Evolutionary conservation across 2,329 filamentous ascomycete species (phyloP).

Genomic region (Rutstroemia sp.): DNA sequence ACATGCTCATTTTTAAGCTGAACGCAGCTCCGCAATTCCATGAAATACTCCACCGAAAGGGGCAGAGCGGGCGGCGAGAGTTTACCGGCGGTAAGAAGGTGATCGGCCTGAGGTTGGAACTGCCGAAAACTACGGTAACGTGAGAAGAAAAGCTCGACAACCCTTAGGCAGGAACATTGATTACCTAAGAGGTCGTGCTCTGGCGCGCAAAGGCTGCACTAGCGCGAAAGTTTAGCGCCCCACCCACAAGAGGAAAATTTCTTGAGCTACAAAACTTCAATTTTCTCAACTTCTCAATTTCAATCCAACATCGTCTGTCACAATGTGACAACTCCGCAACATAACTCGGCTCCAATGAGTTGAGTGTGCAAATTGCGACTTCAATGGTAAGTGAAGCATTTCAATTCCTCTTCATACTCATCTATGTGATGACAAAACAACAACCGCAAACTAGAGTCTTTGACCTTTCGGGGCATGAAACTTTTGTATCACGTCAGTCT

Average conservation of each 20-base stretch:
- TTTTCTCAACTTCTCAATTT: not conserved
- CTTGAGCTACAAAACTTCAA: constrained; percentile 6
- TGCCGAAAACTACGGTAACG: not conserved
- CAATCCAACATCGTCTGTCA: not conserved
- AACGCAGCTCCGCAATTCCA: not conserved
- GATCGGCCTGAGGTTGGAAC: not conserved
- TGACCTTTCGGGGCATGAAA: constrained; percentile 82
- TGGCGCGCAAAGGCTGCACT: not conserved
- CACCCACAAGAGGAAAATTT: not conserved
- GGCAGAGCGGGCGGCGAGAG: too few relatives aligned
- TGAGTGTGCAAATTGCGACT: not conserved
- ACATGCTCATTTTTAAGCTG: not conserved
- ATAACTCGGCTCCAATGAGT: constrained; percentile 14
- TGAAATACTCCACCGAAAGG: not conserved
- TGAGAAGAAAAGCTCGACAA: not conserved
- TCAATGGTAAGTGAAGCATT: constrained; percentile 19
- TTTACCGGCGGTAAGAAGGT: too few relatives aligned
- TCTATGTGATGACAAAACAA: constrained; percentile 69
- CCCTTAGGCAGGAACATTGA: not conserved
- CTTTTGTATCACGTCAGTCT: constrained; percentile 90
- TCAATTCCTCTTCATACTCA: constrained; percentile 16
- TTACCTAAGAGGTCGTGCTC: not conserved
- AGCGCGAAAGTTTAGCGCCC: constrained; percentile 2
- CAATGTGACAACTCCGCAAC: constrained; percentile 7
- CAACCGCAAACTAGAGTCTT: constrained; percentile 98